Base-by-base conservation (phyloP, 441 rosid genomes). In the Eruca vesicaria region DNA sequence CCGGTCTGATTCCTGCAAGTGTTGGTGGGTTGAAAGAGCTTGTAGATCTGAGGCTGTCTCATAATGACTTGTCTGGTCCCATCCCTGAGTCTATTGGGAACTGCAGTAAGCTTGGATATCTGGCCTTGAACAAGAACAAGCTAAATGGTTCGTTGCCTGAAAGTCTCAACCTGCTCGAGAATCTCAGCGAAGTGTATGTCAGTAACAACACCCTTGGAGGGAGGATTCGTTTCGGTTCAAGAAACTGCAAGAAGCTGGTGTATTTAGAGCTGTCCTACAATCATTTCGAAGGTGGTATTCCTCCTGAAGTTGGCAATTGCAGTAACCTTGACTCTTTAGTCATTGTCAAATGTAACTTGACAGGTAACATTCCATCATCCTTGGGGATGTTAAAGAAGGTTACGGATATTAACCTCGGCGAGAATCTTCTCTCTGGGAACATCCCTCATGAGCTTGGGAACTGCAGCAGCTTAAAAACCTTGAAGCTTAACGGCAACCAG, bases 361-460 rank as follows among this genome's bases (percentile, higher is more conserved):
- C 80, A 0, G 93, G 97, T 64, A 33, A 41, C 14, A 87, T 94
- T 26, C 98, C 97, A 1, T 71, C 95, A 82, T 87, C 93, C 14
- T 53, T 90, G 18, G 95, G 95, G 45, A 70, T 70, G 48, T 70
- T 94, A 38, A 70, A 71, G 11, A 79, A 50, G 48, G 88, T 88
- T 74, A 43, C 48, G 3, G 0, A 0, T 10, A 84, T 94, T 50
- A 85, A 90, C 78, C 88, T 94, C 16, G 76, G 84, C 2, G 83
- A 83, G 38, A 94, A 94, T 79, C 68, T 6, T 12, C 82, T 91
- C 78, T 88, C 88, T 4, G 97, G 95, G 28, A 77, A 63, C 57
- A 87, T 94, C 43, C 98, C 97, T 26, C 77, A 69, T 6, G 86
- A 86, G 76, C 84, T 94, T 0, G 97, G 93, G 53, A 84, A 82